A percentile compares a stretch with the other conserved stretches of the same genome.
Conservation (phyloP, 805 yeast genomes). For the Metschnikowia lachancei region DNA sequence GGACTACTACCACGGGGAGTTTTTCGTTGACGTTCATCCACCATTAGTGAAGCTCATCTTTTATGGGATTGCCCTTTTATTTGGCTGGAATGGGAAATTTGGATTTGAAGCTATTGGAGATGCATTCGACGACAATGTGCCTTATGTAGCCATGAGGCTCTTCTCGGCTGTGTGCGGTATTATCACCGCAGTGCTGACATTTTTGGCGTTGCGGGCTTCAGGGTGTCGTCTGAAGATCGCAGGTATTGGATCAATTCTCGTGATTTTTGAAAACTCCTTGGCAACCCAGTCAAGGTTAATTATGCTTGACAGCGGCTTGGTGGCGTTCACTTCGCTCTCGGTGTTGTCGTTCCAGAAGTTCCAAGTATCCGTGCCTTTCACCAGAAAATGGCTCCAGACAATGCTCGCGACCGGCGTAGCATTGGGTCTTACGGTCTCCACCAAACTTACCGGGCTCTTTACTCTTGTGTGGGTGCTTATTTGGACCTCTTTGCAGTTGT, state of each 20-base stretch:
- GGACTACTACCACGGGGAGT: constrained; percentile 53
- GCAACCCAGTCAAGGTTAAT: constrained; percentile 57
- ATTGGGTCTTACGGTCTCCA: constrained; percentile 56
- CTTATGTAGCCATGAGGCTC: constrained; percentile 55
- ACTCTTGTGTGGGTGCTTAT: constrained; percentile 64
- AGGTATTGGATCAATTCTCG: constrained; percentile 47
- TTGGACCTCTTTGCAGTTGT: constrained; percentile 49
- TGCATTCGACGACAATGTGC: constrained; percentile 29
- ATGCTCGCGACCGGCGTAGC: constrained; percentile 48
- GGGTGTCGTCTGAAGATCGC: constrained; percentile 54
- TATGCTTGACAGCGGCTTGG: constrained; percentile 41
- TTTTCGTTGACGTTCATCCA: constrained; percentile 71
- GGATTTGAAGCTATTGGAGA: constrained; percentile 45
- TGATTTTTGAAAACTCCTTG: constrained; percentile 63
- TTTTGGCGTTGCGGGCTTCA: constrained; percentile 51
- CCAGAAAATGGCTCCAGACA: constrained; percentile 51
- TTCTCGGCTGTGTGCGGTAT: constrained; percentile 58
- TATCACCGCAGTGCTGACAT: constrained; percentile 50
- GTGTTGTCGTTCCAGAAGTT: constrained; percentile 52
- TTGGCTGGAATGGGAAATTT: constrained; percentile 50
- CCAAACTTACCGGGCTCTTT: constrained; percentile 70
- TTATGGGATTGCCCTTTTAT: constrained; percentile 49
- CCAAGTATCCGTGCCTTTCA: constrained; percentile 45
- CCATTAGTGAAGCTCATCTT: constrained; percentile 64
- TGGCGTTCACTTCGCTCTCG: constrained; percentile 47